Evolutionary conservation across 352 stramenopile genomes (phyloP).

Genomic region (Phytophthora melonis): DNA sequence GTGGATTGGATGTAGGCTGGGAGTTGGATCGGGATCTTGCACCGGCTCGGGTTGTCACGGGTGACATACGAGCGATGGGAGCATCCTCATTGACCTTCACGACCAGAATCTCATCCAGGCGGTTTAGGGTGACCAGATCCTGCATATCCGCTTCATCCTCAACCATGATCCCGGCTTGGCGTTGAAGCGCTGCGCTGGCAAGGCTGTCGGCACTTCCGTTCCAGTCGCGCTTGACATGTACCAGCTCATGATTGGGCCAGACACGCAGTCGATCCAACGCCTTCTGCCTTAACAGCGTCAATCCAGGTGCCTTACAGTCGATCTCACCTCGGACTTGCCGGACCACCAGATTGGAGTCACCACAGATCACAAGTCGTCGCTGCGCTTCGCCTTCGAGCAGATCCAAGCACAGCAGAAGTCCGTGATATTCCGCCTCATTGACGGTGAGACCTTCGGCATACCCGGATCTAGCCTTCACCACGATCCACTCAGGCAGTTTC

Average conservation of each 20-base stretch:
- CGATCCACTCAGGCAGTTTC: neutral
- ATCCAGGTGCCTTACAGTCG: slow-evolving; percentile 11
- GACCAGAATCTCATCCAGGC: too few relatives aligned
- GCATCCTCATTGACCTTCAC: too few relatives aligned
- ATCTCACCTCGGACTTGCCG: slow-evolving; percentile 17
- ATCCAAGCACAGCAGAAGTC: too few relatives aligned
- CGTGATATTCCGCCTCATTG: slow-evolving; percentile 9
- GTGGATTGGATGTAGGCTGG: too few relatives aligned
- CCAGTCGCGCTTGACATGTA: slow-evolving; percentile 18
- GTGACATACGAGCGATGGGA: too few relatives aligned
- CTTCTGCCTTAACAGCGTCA: slow-evolving; percentile 7
- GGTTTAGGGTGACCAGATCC: too few relatives aligned
- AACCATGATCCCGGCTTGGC: neutral
- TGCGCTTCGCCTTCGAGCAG: neutral
- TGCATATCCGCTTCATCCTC: neutral
- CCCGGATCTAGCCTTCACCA: neutral
- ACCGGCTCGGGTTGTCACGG: too few relatives aligned
- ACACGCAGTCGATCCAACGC: neutral
- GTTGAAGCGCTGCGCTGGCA: neutral
- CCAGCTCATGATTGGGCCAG: neutral
- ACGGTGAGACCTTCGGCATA: too few relatives aligned
- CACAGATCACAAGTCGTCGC: slow-evolving; percentile 1
- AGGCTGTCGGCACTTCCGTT: slow-evolving; percentile 9
- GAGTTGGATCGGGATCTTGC: too few relatives aligned
- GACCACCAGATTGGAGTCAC: slow-evolving; percentile 10